These are phyloP conservation scores for Lomentospora prolificans DNA, from an alignment of 2,329 filamentous ascomycete species.

Conservation along the genomic window DNA sequence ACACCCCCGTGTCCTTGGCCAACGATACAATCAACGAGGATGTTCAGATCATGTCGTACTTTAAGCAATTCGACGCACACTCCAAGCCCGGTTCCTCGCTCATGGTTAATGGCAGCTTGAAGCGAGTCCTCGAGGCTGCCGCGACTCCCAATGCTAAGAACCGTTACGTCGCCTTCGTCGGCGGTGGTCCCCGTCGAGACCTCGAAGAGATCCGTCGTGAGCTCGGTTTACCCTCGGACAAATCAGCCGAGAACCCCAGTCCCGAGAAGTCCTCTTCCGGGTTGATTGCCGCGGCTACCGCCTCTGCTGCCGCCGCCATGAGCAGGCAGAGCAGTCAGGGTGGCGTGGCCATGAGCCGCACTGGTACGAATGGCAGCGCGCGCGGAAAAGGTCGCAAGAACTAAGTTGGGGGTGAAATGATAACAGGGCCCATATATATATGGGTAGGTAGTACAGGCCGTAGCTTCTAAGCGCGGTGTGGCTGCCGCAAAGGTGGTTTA, in stretches of 20 bases:
- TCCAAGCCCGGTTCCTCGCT: conserved; percentile 47
- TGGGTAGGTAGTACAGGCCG: too few relatives aligned
- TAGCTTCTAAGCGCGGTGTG: too few relatives aligned
- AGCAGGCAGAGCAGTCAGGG: conserved; percentile 46
- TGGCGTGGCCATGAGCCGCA: conserved; percentile 47
- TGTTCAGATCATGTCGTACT: conserved; percentile 47
- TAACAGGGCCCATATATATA: too few relatives aligned
- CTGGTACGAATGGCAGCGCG: conserved; percentile 39
- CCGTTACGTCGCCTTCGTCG: conserved; percentile 38
- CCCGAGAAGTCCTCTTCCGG: not conserved
- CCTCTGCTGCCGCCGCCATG: conserved; percentile 35
- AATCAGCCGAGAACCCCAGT: conserved; percentile 22
- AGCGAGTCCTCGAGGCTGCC: conserved; percentile 46
- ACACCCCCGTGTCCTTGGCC: conserved; percentile 41
- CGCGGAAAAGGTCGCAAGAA: conserved; percentile 34
- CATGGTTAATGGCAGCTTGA: conserved; percentile 42
- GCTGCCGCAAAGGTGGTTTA: too few relatives aligned
- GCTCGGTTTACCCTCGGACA: conserved; percentile 34
- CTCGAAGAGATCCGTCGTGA: conserved; percentile 39
- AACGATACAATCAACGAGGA: conserved; percentile 45
- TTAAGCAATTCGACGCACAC: conserved; percentile 43
- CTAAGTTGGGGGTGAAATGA: conserved; percentile 13
- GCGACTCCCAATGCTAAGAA: conserved; percentile 36
- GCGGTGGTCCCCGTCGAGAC: conserved; percentile 30
- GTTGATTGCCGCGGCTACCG: conserved; percentile 14